Evolutionary conservation across 768 basidiomycete genomes (phyloP), one percentile per base, ranked within the genome.

Genomic region (Suillus occidentalis): DNA sequence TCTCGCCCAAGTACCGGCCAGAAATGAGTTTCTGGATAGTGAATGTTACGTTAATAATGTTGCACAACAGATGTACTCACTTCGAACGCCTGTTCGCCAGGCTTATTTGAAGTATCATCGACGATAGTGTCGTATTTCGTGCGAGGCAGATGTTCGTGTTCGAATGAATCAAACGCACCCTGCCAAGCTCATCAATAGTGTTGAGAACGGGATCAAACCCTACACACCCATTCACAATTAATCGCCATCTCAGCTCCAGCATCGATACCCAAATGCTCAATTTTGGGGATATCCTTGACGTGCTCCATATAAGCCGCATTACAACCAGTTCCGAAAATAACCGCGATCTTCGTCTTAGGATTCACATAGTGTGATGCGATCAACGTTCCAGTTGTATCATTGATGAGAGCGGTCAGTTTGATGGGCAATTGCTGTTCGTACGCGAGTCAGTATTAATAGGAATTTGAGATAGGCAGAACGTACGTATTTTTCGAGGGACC

Each of bases 281-380:
- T 87, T 83, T 99, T 99, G 47, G 91, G 86, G 58, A 98, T 95
- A 70, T 90, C 87, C 49, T 81, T 84, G 18, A 94, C 86, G 64
- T 88, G 87, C 75, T 99, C 97, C 94, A 97, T 96, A 73, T 98
- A 98, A 7, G 97, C 97, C 0, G 97, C 97, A 75, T 99, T 99
- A 75, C 96, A 98, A 0, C 97, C 97, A 8, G 97, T 99, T 45
- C 97, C 97, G 71, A 99, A 97, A 72, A 99, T 99, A 72, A 92
- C 90, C 1, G 94, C 97, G 70, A 98, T 96, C 75, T 92, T 92
- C 45, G 97, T 96, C 70, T 74, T 81, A 0, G 94, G 91, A 74
- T 93, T 93, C 67, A 98, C 95, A 70, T 99, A 99, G 78, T 92
- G 89, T 1, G 96, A 97, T 13, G 97, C 97, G 71, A 99, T 95